Percentiles rank a stretch among this genome's conserved stretches.
Evolutionary conservation across 495 filamentous ascomycete genomes (phyloP).

Genomic region (Apiosordaria backusii): DNA sequence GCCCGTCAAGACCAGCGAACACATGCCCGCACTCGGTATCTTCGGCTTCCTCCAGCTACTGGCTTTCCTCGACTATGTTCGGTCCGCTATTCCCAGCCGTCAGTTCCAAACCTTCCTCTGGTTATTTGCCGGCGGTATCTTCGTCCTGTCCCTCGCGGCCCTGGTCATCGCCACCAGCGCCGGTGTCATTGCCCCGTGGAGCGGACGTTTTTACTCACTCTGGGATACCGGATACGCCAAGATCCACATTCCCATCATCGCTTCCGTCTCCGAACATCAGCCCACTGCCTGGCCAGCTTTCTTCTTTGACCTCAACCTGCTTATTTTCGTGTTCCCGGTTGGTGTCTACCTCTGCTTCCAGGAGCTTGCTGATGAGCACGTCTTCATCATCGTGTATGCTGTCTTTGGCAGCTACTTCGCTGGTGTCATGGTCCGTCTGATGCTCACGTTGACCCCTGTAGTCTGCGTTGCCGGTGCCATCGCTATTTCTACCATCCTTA

Average conservation of each 20-base stretch:
- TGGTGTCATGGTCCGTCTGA: conserved; percentile 98
- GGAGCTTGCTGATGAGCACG: conserved; percentile 89
- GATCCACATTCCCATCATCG: conserved; percentile 99
- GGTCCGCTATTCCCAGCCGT: conserved; percentile 78
- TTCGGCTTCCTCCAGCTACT: conserved; percentile 96
- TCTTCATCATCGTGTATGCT: conserved; percentile 96
- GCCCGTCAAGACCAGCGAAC: conserved; percentile 94
- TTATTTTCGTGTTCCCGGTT: conserved; percentile 98
- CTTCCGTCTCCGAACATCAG: conserved; percentile 98
- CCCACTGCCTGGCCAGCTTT: conserved; percentile 99
- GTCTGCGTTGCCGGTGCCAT: conserved; percentile 94
- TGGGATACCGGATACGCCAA: conserved; percentile 99
- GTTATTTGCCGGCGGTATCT: conserved; percentile 63
- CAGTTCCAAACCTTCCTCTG: conserved; percentile 91
- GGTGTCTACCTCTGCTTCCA: conserved; percentile 99
- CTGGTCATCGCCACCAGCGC: conserved; percentile 79
- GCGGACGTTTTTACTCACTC: conserved; percentile 97
- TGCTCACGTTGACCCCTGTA: conserved; percentile 95
- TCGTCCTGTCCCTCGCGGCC: conserved; percentile 60
- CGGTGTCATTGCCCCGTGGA: conserved; percentile 95
- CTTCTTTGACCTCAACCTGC: conserved; percentile 97
- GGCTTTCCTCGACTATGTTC: conserved; percentile 87
- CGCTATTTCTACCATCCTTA: conserved; percentile 81
- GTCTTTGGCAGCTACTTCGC: conserved; percentile 96
- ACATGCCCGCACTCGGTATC: conserved; percentile 95